Conservation (phyloP, 208 protist genomes). For the Crithidia acanthocephali region DNA sequence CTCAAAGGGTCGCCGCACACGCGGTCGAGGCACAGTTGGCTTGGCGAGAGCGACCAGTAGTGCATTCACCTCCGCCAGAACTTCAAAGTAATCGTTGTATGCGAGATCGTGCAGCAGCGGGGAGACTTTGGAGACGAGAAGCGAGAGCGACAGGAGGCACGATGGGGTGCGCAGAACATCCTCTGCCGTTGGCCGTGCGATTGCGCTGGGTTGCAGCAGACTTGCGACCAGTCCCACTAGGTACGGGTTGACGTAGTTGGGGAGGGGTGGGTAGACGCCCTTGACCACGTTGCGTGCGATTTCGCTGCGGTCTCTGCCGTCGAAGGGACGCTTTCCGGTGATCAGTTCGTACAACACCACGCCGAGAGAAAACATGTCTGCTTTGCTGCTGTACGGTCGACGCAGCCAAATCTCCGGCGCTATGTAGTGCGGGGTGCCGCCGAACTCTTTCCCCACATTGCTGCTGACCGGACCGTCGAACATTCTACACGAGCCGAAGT, state of each 20-base stretch:
- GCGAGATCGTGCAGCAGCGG: too few species aligned
- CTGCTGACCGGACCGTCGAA: constrained; percentile 44
- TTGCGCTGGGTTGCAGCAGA: not conserved
- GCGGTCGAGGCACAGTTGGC: too few species aligned
- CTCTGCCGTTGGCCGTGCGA: not conserved
- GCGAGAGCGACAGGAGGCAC: not conserved
- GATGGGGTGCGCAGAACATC: not conserved
- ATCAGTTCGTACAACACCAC: constrained; percentile 86
- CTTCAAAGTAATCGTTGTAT: too few species aligned
- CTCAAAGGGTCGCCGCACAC: too few species aligned
- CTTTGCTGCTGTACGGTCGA: constrained; percentile 91
- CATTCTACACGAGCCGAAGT: constrained; percentile 76
- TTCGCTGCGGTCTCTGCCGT: constrained; percentile 63
- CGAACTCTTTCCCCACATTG: constrained; percentile 54
- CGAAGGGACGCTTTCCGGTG: constrained; percentile 76
- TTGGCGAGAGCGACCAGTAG: too few species aligned
- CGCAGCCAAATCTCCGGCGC: constrained; percentile 91
- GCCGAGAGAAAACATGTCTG: constrained; percentile 93
- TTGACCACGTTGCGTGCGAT: constrained; percentile 63
- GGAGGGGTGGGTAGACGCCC: constrained; percentile 46
- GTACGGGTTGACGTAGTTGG: not conserved
- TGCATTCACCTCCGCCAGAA: too few species aligned
- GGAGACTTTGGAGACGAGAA: not conserved
- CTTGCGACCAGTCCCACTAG: not conserved
- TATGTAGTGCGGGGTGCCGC: constrained; percentile 90